These are phyloP conservation scores for Parathielavia hyrcaniae DNA, from an alignment of 495 filamentous ascomycete genomes.

Conservation along the genomic window DNA sequence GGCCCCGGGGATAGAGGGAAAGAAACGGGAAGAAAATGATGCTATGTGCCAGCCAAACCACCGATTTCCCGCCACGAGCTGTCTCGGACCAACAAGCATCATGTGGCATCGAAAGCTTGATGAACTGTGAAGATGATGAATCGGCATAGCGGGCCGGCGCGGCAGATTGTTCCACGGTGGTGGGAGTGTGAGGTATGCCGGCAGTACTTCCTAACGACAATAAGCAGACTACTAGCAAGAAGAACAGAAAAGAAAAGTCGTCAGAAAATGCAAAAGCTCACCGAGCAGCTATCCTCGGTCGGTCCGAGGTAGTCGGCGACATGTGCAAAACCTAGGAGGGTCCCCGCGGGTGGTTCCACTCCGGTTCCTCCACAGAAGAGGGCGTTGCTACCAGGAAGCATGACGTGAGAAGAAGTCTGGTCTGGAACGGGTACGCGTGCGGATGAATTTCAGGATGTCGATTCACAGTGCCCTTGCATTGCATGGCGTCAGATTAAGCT, in stretches of 20 bases:
- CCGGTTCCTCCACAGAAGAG: too few relatives aligned
- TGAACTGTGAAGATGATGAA: conserved; percentile 21
- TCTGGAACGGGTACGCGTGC: neutral
- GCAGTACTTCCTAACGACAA: too few relatives aligned
- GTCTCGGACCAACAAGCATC: conserved; percentile 13
- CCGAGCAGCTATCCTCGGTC: too few relatives aligned
- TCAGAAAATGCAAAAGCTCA: too few relatives aligned
- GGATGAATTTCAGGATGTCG: neutral
- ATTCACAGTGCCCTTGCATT: conserved; percentile 3
- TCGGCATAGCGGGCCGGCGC: conserved; percentile 22
- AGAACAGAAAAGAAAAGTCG: too few relatives aligned
- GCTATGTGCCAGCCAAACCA: conserved; percentile 11
- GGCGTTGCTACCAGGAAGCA: too few relatives aligned
- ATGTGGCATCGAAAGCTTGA: conserved; percentile 17
- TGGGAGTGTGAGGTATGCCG: neutral
- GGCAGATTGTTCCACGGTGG: conserved; percentile 17
- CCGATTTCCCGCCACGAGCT: neutral
- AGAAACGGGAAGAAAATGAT: neutral
- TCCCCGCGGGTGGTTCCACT: too few relatives aligned
- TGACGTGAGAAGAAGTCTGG: too few relatives aligned
- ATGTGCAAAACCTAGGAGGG: too few relatives aligned
- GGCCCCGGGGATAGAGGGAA: neutral
- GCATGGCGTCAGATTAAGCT: conserved; percentile 27
- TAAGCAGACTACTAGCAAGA: too few relatives aligned
- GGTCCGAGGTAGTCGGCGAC: too few relatives aligned